Conservation (phyloP, 768 basidiomycete species). For the Paxillus ammoniavirescens region DNA sequence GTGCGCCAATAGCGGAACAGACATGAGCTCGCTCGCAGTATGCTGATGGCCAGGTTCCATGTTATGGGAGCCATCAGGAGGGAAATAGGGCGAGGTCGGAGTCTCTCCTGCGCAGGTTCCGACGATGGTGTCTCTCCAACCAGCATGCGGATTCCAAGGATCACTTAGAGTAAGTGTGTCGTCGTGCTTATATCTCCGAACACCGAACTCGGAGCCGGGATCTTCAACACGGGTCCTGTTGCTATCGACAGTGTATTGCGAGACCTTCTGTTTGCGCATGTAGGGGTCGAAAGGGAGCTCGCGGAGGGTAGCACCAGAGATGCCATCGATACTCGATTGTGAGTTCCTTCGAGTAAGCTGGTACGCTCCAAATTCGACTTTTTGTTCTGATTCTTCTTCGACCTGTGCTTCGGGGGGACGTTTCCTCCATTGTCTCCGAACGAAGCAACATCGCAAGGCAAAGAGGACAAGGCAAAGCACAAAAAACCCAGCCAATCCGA, state of each 20-base stretch:
- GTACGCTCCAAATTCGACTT: slow-evolving; percentile 29
- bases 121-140: slow-evolving; percentile 29
- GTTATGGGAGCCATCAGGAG: background rate
- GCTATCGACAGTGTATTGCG: slow-evolving; percentile 35
- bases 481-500: slow-evolving; percentile 59
- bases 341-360: slow-evolving; percentile 33
- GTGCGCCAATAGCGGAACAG: slow-evolving; percentile 32
- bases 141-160: slow-evolving; percentile 24
- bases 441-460: slow-evolving; percentile 48
- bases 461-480: slow-evolving; percentile 55
- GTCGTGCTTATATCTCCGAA: slow-evolving; percentile 5
- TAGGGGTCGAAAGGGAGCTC: slow-evolving; percentile 37
- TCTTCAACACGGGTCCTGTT: slow-evolving; percentile 26
- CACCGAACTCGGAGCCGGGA: slow-evolving; percentile 9
- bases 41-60: slow-evolving; percentile 21
- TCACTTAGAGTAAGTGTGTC: slow-evolving; percentile 11
- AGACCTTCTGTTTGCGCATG: slow-evolving; percentile 32
- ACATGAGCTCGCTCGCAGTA: slow-evolving; percentile 25
- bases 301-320: slow-evolving; percentile 38
- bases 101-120: slow-evolving; percentile 23
- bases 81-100: slow-evolving; percentile 13
- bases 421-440: slow-evolving; percentile 36
- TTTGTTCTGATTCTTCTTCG: slow-evolving; percentile 12
- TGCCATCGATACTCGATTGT: slow-evolving; percentile 23
- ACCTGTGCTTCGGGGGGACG: slow-evolving; percentile 10